phyloP scores from a whole-genome alignment of 805 yeast species.

The Saturnispora zaruensis region DNA sequence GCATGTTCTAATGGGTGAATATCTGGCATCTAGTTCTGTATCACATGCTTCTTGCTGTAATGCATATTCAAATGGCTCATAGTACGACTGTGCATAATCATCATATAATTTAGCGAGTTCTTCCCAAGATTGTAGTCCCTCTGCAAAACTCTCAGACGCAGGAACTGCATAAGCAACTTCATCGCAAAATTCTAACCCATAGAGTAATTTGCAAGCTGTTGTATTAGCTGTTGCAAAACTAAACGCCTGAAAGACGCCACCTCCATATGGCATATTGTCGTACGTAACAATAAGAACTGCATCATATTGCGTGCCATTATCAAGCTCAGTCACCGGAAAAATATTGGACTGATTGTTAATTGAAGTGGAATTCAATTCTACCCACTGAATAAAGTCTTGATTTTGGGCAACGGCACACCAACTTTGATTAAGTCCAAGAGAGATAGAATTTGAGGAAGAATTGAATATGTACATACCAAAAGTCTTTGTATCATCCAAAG shows the following conservation, averaged over 20 bases:
- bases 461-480: slow-evolving; percentile 43
- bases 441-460: slow-evolving; percentile 28
- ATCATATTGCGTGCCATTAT: slow-evolving; percentile 50
- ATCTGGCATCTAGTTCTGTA: slow-evolving; percentile 52
- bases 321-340: slow-evolving; percentile 53
- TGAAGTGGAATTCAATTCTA: slow-evolving; percentile 19
- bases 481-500: slow-evolving; percentile 2
- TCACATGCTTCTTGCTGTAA: slow-evolving; percentile 73
- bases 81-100: slow-evolving; percentile 45
- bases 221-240: slow-evolving; percentile 46
- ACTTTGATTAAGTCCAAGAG: slow-evolving; percentile 39
- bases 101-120: slow-evolving; percentile 50
- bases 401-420: slow-evolving; percentile 63
- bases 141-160: slow-evolving; percentile 22
- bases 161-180: slow-evolving; percentile 89
- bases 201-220: slow-evolving; percentile 63
- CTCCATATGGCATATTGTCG: slow-evolving; percentile 38
- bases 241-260: slow-evolving; percentile 50
- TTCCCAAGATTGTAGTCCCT: slow-evolving; percentile 25
- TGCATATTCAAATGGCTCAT: slow-evolving; percentile 62
- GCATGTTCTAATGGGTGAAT: slow-evolving; percentile 70
- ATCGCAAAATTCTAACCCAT: slow-evolving; percentile 65
- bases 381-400: not conserved
- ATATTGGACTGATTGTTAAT: slow-evolving; percentile 30
- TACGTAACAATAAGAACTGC: slow-evolving; percentile 55